Evolutionary conservation across 169 alveolate genomes (phyloP), one percentile per base, ranked within the genome.

Genomic region (Theileria equi): DNA sequence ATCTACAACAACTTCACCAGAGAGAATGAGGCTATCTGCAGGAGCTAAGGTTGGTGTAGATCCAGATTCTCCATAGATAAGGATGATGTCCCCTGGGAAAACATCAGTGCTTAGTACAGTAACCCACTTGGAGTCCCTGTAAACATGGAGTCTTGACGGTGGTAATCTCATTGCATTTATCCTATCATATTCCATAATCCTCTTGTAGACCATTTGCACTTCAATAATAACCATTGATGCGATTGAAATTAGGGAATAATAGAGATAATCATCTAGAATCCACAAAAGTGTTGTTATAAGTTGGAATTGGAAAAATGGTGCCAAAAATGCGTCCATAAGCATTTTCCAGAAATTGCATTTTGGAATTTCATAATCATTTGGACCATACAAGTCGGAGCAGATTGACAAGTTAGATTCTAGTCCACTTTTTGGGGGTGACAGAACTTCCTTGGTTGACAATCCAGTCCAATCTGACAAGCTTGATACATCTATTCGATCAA

Each of bases 261-360:
- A 81, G 94, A 98, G 92, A 82, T 96, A 96, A 67, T 96, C 98
- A 79, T 98, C 99, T 52, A 96, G 80, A 31, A 96, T 88, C 98
- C 99, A 95, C 36, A 98, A 79, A 0, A 94, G 71, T 19, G 95
- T 93, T 68, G 98, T 91, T 70, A 95, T 90, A 44, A 97, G 73
- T 76, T 98, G 98, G 89, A 96, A 96, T 29, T 95, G 91, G 80
- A 97, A 94, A 91, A 98, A 95, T 25, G 99, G 98, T 35, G 99
- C 94, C 7, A 95, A 84, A 54, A 94, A 82, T 74, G 96, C 97
- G 70, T 97, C 98, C 83, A 88, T 72, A 43, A 94, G 89, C 77
- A 97, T 82, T 55, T 90, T 91, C 31, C 86, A 69, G 82, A 95
- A 97, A 23, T 92, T 68, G 19, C 97, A 96, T 29, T 90, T 86